phyloP scores from a whole-genome alignment of 306 rosid genomes.

The Adenanthera pavonina region DNA sequence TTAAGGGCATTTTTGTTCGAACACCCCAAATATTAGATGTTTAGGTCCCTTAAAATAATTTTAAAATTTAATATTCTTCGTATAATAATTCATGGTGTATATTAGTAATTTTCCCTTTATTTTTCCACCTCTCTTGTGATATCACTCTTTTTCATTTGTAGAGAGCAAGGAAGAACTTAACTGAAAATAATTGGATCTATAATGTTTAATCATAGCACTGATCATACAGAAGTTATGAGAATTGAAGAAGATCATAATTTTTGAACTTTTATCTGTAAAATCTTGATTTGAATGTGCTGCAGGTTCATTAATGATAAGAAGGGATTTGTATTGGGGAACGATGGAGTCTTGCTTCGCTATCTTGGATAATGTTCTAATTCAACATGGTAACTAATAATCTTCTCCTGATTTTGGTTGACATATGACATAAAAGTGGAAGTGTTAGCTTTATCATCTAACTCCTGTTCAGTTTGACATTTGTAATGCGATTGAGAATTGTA shows the following conservation, averaged over 20 bases:
- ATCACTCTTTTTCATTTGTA: not conserved
- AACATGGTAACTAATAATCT: slow-evolving; percentile 48
- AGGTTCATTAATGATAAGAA: slow-evolving; percentile 84
- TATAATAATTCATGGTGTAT: not conserved
- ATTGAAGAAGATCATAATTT: not conserved
- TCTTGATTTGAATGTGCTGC: slow-evolving; percentile 35
- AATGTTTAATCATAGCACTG: not conserved
- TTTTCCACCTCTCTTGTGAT: slow-evolving; percentile 17
- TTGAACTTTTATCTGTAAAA: slow-evolving; percentile 12
- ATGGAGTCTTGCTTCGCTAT: slow-evolving; percentile 94
- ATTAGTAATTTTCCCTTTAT: not conserved
- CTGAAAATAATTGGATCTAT: slow-evolving; percentile 6
- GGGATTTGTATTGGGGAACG: slow-evolving; percentile 95
- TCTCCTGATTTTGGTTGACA: slow-evolving; percentile 30
- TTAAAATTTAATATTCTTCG: not conserved
- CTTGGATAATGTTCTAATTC: slow-evolving; percentile 67
- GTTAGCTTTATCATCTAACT: slow-evolving; percentile 25
- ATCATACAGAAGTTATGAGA: slow-evolving; percentile 18
- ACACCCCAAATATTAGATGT: not conserved
- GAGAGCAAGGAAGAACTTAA: slow-evolving; percentile 1
- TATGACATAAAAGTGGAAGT: slow-evolving; percentile 15
- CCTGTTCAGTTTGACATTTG: slow-evolving; percentile 11
- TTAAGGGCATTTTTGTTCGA: not conserved
- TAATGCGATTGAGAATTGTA: slow-evolving; percentile 22
- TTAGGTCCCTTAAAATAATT: not conserved